A percentile compares a stretch with the other conserved stretches of the same genome.
Conservation (phyloP, 352 stramenopile genomes). For the Pythium dissotocum region DNA sequence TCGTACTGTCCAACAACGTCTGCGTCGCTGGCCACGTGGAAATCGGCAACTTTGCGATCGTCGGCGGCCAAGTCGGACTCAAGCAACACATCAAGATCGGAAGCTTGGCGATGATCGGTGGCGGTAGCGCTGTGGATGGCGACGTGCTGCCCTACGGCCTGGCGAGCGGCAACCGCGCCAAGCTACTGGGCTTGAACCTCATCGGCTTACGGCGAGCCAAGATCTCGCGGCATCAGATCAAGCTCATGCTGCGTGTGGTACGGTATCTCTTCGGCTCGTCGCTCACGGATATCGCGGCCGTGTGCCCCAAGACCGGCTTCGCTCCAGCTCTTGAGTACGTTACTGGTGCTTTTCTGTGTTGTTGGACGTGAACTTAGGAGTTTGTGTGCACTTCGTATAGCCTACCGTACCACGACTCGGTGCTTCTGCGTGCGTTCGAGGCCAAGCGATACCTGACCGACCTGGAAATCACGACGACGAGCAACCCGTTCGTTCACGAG, state of each 20-base stretch:
- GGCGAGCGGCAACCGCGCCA: conserved; percentile 73
- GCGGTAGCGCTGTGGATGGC: conserved; percentile 78
- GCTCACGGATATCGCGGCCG: conserved; percentile 33
- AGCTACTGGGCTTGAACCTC: conserved; percentile 76
- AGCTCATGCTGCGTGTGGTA: conserved; percentile 74
- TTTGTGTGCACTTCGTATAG: conserved; percentile 30
- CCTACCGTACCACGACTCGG: conserved; percentile 53
- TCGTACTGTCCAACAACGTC: conserved; percentile 84
- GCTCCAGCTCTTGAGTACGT: conserved; percentile 68
- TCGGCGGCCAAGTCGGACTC: conserved; percentile 75
- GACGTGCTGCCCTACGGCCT: conserved; percentile 82
- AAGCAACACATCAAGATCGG: conserved; percentile 80
- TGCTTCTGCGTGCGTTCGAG: conserved; percentile 55
- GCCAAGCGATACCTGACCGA: conserved; percentile 47
- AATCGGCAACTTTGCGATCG: conserved; percentile 73
- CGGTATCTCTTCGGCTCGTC: conserved; percentile 72
- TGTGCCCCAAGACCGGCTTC: conserved; percentile 59
- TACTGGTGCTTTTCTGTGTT: neutral
- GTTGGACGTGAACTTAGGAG: neutral
- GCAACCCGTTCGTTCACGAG: conserved; percentile 53
- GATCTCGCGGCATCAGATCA: conserved; percentile 66
- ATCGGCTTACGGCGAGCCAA: conserved; percentile 67
- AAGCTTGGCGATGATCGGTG: conserved; percentile 73
- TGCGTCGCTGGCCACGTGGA: conserved; percentile 79
- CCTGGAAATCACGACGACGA: conserved; percentile 37